Evolutionary conservation across 2,329 filamentous ascomycete genomes (phyloP).

Genomic region (Pleoardoris graminearum): DNA sequence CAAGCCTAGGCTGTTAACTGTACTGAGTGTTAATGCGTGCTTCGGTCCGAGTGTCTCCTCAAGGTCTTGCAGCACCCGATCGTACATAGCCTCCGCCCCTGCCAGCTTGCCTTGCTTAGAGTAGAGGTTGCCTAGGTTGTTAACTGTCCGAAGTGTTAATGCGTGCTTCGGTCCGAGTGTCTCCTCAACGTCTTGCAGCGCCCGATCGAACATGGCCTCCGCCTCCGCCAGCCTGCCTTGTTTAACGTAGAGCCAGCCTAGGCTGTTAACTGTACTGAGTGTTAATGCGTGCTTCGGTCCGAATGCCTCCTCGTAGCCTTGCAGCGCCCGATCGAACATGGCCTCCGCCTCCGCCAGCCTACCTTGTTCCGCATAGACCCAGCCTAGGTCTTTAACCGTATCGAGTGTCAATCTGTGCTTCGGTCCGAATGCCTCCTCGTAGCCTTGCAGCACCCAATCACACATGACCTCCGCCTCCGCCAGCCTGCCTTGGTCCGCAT

Average conservation of each 20-base stretch:
- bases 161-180: conserved; percentile 3
- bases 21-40: conserved; percentile 14
- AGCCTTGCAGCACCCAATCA: no score
- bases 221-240: conserved; percentile 15
- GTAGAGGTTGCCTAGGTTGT: conserved; percentile 17
- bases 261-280: conserved; percentile 16
- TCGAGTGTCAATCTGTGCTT: conserved; percentile 14
- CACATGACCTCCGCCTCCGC: no score
- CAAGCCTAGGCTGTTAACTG: conserved; percentile 16
- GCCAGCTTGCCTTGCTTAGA: conserved; percentile 12
- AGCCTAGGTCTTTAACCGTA: conserved; percentile 17
- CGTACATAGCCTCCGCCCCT: conserved; percentile 15
- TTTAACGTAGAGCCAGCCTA: conserved; percentile 10
- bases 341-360: conserved; percentile 11
- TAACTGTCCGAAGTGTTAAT: conserved; percentile 16
- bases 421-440: no score
- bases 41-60: conserved; percentile 9
- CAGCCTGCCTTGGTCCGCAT: no score
- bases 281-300: conserved; percentile 11
- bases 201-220: conserved; percentile 15
- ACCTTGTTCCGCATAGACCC: conserved; percentile 11
- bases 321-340: conserved; percentile 20
- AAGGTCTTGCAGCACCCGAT: conserved; percentile 19
- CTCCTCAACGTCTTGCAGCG: conserved; percentile 20
- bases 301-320: conserved; percentile 15